Base-by-base conservation (phyloP, 2,329 filamentous ascomycete species). In the Hypoxylon sp. region DNA sequence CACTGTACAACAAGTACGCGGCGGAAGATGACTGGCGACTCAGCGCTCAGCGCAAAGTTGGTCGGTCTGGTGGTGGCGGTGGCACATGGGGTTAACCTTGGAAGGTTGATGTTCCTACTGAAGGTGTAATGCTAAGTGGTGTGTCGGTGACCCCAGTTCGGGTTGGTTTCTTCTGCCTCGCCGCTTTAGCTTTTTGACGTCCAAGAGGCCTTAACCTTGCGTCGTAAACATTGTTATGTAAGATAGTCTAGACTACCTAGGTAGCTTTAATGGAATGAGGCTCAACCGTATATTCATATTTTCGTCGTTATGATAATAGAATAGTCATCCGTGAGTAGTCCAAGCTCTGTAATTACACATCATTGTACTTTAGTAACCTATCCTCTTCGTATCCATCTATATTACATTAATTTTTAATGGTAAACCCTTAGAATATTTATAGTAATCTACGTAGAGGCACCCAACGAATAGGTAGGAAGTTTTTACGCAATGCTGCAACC, bases 1-100 rank as follows among this genome's bases (percentile, higher is more conserved):
- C 96, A 47, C 81, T 99, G 81, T 94, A 98, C 79, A 98, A 98
- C 79, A 92, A 94, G 78, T 98, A 93, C 81, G 92, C 91, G 2
- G 92, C 91, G 2, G 94, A 97, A 78, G 95, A 99, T 78, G 96
- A 98, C 78, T 99, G 96, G 96, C 87, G 96, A 70, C 81, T 99
- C 67, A 94, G 91, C 74, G 92, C 95, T 11, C 96, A 99, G 85
- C 90, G 90, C 76, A 91, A 91, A 78, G 91, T 92, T 53, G 95
- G 94, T 3, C 87, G 95, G 73, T 92, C 93, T 66, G 96, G 94
- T 54, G 91, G 93, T 13, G 88, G 88, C 60, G 95, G 95, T 76
- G 95, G 95, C 2, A 99, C 96, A 8, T 99, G 96, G 96, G 96
- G 92, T 72, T 94, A 84, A 31, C 29, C 29, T 31, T 31, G 29